phyloP scores from a whole-genome alignment of 345 rosid species.

The Populus tremula region DNA sequence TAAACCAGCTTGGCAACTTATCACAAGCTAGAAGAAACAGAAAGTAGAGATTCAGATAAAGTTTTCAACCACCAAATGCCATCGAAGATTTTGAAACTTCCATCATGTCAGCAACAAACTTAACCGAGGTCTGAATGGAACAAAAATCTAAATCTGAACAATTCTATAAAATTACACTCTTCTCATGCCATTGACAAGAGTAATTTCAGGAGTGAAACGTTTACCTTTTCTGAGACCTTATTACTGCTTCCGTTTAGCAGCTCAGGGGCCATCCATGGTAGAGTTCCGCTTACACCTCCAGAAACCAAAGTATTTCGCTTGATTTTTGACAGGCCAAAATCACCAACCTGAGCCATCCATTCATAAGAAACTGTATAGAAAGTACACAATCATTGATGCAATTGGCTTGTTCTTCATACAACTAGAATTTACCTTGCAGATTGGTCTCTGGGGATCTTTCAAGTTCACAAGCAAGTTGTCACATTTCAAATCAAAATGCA shows the following conservation, averaged over 20 bases:
- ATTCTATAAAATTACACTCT: background rate
- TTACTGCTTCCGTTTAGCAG: conserved; percentile 70
- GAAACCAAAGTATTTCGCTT: conserved; percentile 78
- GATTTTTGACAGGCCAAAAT: conserved; percentile 84
- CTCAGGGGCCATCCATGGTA: conserved; percentile 94
- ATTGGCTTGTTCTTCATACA: background rate
- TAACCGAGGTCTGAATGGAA: background rate
- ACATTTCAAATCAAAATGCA: conserved; percentile 96
- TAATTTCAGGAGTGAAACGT: background rate
- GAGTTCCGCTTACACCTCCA: conserved; percentile 83
- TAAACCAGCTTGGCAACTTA: background rate
- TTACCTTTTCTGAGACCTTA: conserved; percentile 85
- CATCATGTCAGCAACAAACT: background rate
- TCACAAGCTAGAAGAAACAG: background rate
- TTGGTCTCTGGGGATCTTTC: conserved; percentile 88
- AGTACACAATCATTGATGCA: background rate
- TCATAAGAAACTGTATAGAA: conserved; percentile 12
- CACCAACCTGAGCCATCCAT: conserved; percentile 57
- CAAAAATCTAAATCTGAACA: background rate
- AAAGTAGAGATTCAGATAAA: background rate
- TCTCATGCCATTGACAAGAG: background rate
- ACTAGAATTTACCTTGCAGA: conserved; percentile 74
- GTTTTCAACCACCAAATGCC: background rate
- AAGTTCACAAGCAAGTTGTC: conserved; percentile 95
- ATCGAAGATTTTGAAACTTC: background rate